Evolutionary conservation across 2,329 filamentous ascomycete species (phyloP).

Genomic region (Colletotrichum tropicicola): DNA sequence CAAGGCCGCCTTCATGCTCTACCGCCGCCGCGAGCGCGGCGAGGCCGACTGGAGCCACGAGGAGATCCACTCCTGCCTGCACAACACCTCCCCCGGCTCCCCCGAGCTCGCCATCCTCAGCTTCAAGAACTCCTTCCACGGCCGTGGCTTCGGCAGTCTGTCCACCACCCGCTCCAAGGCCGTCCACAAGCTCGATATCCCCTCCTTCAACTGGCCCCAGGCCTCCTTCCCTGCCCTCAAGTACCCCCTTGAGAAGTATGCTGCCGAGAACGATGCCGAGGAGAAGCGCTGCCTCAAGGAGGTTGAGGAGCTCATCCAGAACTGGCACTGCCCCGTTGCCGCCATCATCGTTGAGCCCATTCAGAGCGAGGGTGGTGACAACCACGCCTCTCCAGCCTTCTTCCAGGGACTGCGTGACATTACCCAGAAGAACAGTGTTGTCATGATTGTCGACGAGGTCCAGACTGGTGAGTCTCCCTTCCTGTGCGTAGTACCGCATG

Average conservation of each 20-base stretch:
- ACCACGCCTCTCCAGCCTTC: constrained; percentile 82
- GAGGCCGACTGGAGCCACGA: constrained; percentile 75
- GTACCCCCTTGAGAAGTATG: constrained; percentile 78
- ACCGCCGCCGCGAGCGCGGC: constrained; percentile 76
- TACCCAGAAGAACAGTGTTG: constrained; percentile 73
- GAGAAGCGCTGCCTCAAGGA: constrained; percentile 78
- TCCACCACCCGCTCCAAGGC: constrained; percentile 84
- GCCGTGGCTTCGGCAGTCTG: constrained; percentile 80
- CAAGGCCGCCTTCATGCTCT: constrained; percentile 89
- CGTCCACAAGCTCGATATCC: constrained; percentile 88
- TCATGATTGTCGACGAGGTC: constrained; percentile 86
- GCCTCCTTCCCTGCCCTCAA: constrained; percentile 81
- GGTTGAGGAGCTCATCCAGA: constrained; percentile 75
- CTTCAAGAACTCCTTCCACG: constrained; percentile 83
- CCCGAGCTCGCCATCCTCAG: constrained; percentile 81
- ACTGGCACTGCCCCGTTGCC: constrained; percentile 73
- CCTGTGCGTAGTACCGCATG: neutral
- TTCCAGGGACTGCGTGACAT: constrained; percentile 79
- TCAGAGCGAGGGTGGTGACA: constrained; percentile 85
- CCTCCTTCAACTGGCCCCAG: constrained; percentile 88
- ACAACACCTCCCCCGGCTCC: constrained; percentile 77
- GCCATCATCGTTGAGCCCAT: constrained; percentile 82
- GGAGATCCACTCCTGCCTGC: constrained; percentile 74
- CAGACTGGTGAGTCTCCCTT: constrained; percentile 61
- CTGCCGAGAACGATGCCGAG: constrained; percentile 74